phyloP scores from a whole-genome alignment of 2,329 filamentous ascomycete species.

The Elsinoe arachidis region DNA sequence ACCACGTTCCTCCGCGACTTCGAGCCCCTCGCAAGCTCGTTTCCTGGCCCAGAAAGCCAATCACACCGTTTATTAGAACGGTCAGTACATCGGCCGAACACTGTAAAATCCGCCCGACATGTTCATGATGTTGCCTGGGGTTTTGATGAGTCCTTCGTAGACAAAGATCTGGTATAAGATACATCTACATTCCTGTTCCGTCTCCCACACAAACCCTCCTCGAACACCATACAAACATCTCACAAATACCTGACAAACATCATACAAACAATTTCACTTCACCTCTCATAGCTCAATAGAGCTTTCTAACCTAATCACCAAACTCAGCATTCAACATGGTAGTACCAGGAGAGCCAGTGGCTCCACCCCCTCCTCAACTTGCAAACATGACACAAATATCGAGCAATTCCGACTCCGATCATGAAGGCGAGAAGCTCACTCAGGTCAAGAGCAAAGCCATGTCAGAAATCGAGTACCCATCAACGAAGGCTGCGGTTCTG shows the following conservation, averaged over 20 bases:
- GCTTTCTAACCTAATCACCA: background rate
- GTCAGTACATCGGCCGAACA: background rate
- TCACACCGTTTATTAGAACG: background rate
- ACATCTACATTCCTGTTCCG: background rate
- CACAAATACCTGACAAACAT: background rate
- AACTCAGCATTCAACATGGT: background rate
- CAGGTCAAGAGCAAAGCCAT: slow-evolving; percentile 20
- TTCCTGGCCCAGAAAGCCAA: background rate
- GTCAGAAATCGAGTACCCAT: slow-evolving; percentile 27
- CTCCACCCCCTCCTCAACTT: slow-evolving; percentile 8
- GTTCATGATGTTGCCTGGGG: background rate
- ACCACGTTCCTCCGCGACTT: too few relatives aligned
- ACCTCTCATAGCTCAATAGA: background rate
- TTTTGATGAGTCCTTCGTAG: background rate
- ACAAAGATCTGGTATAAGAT: background rate
- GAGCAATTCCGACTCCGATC: slow-evolving; percentile 16
- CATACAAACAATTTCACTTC: background rate
- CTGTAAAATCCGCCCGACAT: slow-evolving; percentile 4
- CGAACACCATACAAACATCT: background rate
- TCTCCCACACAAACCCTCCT: background rate
- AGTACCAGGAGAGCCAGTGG: background rate
- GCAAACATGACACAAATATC: slow-evolving; percentile 12
- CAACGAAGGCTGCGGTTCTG: slow-evolving; percentile 24
- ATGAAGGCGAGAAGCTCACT: slow-evolving; percentile 16
- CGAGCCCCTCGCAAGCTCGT: too few relatives aligned